Evolutionary conservation across 148 eudicot species (phyloP).

Genomic region (Vaccinium vitisidaea): DNA sequence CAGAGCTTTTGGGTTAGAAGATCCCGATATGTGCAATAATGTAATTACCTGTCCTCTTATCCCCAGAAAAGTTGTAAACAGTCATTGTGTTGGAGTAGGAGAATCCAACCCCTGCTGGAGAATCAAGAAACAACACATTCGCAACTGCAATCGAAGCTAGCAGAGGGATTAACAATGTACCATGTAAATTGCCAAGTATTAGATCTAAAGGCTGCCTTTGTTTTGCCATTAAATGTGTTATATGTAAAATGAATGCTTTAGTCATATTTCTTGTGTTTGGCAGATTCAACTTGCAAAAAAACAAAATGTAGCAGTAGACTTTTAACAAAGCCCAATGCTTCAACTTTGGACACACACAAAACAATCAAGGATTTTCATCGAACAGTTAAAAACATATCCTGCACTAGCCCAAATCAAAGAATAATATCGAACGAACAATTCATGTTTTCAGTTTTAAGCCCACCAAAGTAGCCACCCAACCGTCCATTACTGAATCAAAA

Average conservation of each 20-base stretch:
- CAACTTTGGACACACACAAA: not conserved
- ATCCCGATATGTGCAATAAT: too few relatives aligned
- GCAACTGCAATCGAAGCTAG: constrained; percentile 25
- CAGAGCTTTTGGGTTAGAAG: too few relatives aligned
- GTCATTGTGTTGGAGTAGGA: constrained; percentile 40
- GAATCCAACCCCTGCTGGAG: constrained; percentile 47
- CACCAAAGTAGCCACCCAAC: too few relatives aligned
- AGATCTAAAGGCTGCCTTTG: too few relatives aligned
- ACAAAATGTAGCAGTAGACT: not conserved
- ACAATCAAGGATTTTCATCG: not conserved
- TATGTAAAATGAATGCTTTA: too few relatives aligned
- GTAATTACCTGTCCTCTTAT: constrained; percentile 22
- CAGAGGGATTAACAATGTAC: too few relatives aligned
- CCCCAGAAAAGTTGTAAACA: constrained; percentile 29
- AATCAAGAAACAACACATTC: constrained; percentile 32
- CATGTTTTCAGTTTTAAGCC: too few relatives aligned
- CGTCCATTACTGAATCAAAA: not conserved
- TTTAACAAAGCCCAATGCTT: not conserved
- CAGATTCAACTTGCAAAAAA: not conserved
- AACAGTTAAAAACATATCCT: not conserved
- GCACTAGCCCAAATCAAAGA: not conserved
- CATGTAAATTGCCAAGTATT: too few relatives aligned
- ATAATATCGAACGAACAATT: too few relatives aligned
- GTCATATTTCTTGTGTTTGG: not conserved
- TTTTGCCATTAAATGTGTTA: too few relatives aligned